Conservation (phyloP, 1,139 yeast genomes). For the Yamadazyma blattariae region DNA sequence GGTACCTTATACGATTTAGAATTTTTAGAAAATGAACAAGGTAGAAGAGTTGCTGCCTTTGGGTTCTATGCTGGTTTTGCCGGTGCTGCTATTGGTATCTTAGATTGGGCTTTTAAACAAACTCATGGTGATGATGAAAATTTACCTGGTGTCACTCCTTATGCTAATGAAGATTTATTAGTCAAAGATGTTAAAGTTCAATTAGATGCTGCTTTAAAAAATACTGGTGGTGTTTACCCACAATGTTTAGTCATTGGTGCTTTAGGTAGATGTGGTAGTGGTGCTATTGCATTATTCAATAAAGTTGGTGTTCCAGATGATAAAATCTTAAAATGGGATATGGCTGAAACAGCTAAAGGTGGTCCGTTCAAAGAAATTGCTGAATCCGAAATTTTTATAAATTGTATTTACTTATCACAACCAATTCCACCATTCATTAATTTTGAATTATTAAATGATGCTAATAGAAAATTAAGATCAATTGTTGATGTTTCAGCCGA, state of each 20-base stretch:
- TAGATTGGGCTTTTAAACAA: slow-evolving; percentile 93
- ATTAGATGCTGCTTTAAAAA: slow-evolving; percentile 55
- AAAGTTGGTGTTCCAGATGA: slow-evolving; percentile 87
- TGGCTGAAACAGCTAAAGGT: slow-evolving; percentile 93
- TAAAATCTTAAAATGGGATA: slow-evolving; percentile 90
- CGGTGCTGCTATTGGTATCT: slow-evolving; percentile 94
- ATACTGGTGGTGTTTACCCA: slow-evolving; percentile 67
- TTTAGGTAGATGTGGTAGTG: slow-evolving; percentile 98
- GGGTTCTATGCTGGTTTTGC: slow-evolving; percentile 99
- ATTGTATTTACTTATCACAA: slow-evolving; percentile 90
- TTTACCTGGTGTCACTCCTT: slow-evolving; percentile 76
- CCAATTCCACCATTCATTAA: slow-evolving; percentile 93
- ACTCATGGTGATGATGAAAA: slow-evolving; percentile 60
- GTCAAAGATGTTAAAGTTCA: slow-evolving; percentile 66
- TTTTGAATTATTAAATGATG: slow-evolving; percentile 59
- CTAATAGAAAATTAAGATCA: slow-evolving; percentile 74
- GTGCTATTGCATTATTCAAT: slow-evolving; percentile 81
- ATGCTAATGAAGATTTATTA: slow-evolving; percentile 73
- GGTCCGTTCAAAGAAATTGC: slow-evolving; percentile 96
- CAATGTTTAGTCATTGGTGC: slow-evolving; percentile 92
- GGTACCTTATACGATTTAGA: slow-evolving; percentile 92
- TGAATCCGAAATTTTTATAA: slow-evolving; percentile 82
- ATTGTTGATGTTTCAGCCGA: slow-evolving; percentile 98
- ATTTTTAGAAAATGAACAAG: slow-evolving; percentile 88
- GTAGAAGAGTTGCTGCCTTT: slow-evolving; percentile 98